Percentiles rank a stretch among this genome's conserved stretches.
phyloP scores from a whole-genome alignment of 164 flowering plant genomes.

The Protea cynaroides region DNA sequence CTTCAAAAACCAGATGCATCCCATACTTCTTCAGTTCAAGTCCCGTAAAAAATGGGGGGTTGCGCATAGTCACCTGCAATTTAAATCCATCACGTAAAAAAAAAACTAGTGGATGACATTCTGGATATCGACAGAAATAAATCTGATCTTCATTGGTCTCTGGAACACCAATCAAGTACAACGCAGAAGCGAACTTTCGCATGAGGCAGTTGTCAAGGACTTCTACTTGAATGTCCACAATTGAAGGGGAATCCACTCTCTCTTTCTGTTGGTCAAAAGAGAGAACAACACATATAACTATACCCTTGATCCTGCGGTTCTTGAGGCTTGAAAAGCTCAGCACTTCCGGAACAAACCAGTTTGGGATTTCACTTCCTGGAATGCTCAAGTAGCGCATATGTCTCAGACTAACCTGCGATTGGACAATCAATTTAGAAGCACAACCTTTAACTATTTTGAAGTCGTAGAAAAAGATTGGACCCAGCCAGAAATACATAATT shows the following conservation, averaged over 20 bases:
- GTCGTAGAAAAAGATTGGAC: too few relatives aligned
- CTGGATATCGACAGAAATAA: conserved; percentile 26
- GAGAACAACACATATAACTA: conserved; percentile 31
- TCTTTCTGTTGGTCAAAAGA: conserved; percentile 20
- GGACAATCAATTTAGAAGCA: not conserved
- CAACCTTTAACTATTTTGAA: not conserved
- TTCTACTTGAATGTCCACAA: conserved; percentile 26
- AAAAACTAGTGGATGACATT: conserved; percentile 17
- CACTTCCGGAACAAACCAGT: conserved; percentile 25
- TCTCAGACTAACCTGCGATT: conserved; percentile 20
- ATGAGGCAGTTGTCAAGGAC: conserved; percentile 4
- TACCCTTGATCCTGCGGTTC: conserved; percentile 23
- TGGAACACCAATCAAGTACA: conserved; percentile 30
- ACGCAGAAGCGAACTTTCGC: conserved; percentile 7
- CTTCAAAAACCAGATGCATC: conserved; percentile 32
- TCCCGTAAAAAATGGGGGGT: conserved; percentile 15
- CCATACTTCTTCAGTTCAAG: conserved; percentile 32
- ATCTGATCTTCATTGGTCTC: conserved; percentile 24
- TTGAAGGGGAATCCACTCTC: conserved; percentile 13
- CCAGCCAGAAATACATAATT: too few relatives aligned
- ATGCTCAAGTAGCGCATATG: conserved; percentile 20
- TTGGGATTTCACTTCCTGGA: conserved; percentile 38
- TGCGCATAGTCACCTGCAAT: conserved; percentile 14
- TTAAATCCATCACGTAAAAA: conserved; percentile 27
- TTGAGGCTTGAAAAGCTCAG: conserved; percentile 11